Evolutionary conservation across 768 basidiomycete genomes (phyloP).

Genomic region (Scleroderma citrinum): DNA sequence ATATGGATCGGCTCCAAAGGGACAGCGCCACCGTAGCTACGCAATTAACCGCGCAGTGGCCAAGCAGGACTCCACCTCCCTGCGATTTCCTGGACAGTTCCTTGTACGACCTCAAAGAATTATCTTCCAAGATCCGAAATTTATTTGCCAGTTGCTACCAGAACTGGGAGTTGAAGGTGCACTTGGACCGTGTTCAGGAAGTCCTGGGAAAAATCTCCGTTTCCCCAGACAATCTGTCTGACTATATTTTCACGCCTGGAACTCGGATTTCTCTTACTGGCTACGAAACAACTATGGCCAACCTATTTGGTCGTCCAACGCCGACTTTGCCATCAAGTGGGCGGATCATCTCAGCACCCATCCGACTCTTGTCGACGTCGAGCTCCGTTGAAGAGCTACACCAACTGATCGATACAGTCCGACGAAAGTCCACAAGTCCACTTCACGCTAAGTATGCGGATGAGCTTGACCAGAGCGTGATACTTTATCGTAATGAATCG

Average conservation of each 20-base stretch:
- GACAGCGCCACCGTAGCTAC: background rate
- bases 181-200: slow-evolving; percentile 9
- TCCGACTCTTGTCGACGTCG: background rate
- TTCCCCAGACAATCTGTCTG: background rate
- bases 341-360: background rate
- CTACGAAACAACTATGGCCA: too few species aligned
- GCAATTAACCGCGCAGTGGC: slow-evolving; percentile 10
- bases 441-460: slow-evolving; percentile 6
- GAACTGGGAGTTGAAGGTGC: too few species aligned
- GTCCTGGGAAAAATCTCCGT: background rate
- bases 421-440: background rate
- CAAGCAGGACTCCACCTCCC: slow-evolving; percentile 3
- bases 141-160: slow-evolving; percentile 13
- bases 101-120: background rate
- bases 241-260: slow-evolving; percentile 1
- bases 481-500: slow-evolving; percentile 4
- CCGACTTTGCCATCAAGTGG: too few species aligned
- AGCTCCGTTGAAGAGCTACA: background rate
- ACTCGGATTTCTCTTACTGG: background rate
- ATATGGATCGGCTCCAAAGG: background rate
- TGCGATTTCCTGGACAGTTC: background rate
- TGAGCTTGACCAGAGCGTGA: slow-evolving; percentile 5
- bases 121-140: background rate
- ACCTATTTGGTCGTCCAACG: too few species aligned
- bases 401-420: too few species aligned